Conservation (phyloP, 2,329 filamentous ascomycete species). For the Trichoderma simmonsii region DNA sequence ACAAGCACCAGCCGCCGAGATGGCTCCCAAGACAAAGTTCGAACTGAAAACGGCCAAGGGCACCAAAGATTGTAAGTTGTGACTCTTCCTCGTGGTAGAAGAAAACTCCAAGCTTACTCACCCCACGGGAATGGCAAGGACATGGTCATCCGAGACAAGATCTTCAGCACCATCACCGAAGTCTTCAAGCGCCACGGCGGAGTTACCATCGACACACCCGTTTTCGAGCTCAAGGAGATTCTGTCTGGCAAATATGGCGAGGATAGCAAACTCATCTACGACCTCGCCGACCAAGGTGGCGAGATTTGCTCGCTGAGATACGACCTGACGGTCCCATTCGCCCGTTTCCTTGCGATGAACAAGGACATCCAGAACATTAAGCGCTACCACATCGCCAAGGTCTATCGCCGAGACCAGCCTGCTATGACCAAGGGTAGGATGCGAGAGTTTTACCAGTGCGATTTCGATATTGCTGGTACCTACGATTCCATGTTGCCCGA, state of each 20-base stretch:
- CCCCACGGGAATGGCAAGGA: slow-evolving; percentile 62
- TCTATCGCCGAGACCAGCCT: slow-evolving; percentile 50
- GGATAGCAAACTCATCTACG: slow-evolving; percentile 89
- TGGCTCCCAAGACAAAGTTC: slow-evolving; percentile 32
- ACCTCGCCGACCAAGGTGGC: slow-evolving; percentile 81
- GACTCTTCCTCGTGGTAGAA: slow-evolving; percentile 20
- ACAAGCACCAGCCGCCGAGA: slow-evolving; percentile 24
- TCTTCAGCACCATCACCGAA: slow-evolving; percentile 70
- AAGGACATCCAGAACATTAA: slow-evolving; percentile 78
- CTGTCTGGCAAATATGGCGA: slow-evolving; percentile 88
- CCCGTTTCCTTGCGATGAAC: slow-evolving; percentile 92
- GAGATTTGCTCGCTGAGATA: slow-evolving; percentile 74
- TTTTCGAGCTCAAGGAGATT: slow-evolving; percentile 85
- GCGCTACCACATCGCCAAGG: slow-evolving; percentile 93
- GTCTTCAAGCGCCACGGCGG: slow-evolving; percentile 84
- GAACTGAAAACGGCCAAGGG: slow-evolving; percentile 77
- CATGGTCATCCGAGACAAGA: slow-evolving; percentile 76
- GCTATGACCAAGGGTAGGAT: slow-evolving; percentile 86
- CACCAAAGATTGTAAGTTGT: slow-evolving; percentile 69
- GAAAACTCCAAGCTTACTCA: slow-evolving; percentile 30
- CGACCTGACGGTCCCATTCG: slow-evolving; percentile 86
- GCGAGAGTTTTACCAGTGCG: slow-evolving; percentile 96
- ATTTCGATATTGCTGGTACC: slow-evolving; percentile 87
- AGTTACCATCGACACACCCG: slow-evolving; percentile 74
- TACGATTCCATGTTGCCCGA: slow-evolving; percentile 93